Conservation (phyloP, 2,329 filamentous ascomycete genomes). For the Dactylellina sp. region DNA sequence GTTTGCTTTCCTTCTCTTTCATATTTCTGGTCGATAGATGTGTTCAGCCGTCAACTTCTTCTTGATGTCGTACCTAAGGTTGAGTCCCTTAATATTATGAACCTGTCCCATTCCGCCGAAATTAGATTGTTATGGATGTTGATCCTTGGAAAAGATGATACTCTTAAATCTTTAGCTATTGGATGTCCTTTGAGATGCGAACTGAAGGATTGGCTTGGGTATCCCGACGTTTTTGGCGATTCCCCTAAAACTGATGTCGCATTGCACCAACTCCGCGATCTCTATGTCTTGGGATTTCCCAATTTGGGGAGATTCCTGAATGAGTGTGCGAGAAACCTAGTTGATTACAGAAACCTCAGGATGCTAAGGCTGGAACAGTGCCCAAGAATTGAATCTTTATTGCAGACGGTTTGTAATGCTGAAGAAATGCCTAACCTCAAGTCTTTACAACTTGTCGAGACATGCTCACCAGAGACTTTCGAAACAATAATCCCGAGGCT, state of each 20-base stretch:
- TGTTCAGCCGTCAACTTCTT: background rate
- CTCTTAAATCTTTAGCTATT: slow-evolving; percentile 22
- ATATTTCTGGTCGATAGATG: slow-evolving; percentile 5
- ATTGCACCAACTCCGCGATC: slow-evolving; percentile 15
- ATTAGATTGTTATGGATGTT: slow-evolving; percentile 29
- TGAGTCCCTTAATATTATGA: slow-evolving; percentile 15
- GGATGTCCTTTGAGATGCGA: slow-evolving; percentile 15
- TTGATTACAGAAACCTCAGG: slow-evolving; percentile 28
- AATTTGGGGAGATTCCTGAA: slow-evolving; percentile 31
- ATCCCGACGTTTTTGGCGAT: slow-evolving; percentile 23
- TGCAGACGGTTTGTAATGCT: slow-evolving; percentile 32
- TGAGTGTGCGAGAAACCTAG: slow-evolving; percentile 24
- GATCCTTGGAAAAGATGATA: slow-evolving; percentile 15
- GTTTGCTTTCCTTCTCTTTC: slow-evolving; percentile 12
- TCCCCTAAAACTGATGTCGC: slow-evolving; percentile 14
- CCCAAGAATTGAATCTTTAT: slow-evolving; percentile 26
- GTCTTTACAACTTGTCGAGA: slow-evolving; percentile 35
- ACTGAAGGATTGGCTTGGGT: slow-evolving; percentile 9
- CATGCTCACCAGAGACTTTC: slow-evolving; percentile 37
- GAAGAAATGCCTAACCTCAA: slow-evolving; percentile 44
- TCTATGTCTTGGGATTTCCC: slow-evolving; percentile 24
- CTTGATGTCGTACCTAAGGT: slow-evolving; percentile 18
- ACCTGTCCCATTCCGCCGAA: slow-evolving; percentile 21
- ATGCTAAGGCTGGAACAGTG: slow-evolving; percentile 17
- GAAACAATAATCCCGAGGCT: slow-evolving; percentile 31